Base-by-base conservation (phyloP, 2,329 filamentous ascomycete species). In the Pseudopithomyces maydicus region DNA sequence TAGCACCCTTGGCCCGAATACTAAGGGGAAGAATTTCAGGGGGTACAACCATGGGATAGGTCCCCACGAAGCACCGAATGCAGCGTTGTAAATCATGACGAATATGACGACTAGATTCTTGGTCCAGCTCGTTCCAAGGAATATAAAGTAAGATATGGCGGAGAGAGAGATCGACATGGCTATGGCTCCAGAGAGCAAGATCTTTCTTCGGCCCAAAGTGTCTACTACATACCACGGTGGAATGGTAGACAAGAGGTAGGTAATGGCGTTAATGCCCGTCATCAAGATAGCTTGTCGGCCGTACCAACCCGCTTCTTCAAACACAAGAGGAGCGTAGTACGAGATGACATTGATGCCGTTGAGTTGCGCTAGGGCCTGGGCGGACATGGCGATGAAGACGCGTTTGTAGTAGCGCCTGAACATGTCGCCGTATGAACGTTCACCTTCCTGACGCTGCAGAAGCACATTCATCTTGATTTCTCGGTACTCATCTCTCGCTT, bases 321-420 rank as follows among this genome's bases (percentile, higher is more conserved):
- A 98, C 15, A 98, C 94, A 54, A 96, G 87, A 0, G 95, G 95
- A 1, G 95, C 95, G 73, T 99, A 99, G 82, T 98, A 99, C 1
- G 94, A 98, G 62, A 99, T 99, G 74, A 99, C 95, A 78, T 99
- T 99, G 81, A 99, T 99, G 64, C 95, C 95, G 79, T 98, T 98
- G 52, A 99, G 86, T 78, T 99, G 95, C 26, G 95, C 95, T 63
- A 99, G 86, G 6, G 89, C 92, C 77, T 98, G 95, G 3, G 95
- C 95, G 33, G 94, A 98, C 95, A 98, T 98, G 78, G 95, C 95
- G 74, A 98, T 98, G 72, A 98, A 92, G 63, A 98, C 94, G 52
- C 95, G 91, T 69, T 90, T 95, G 73, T 84, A 86, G 81, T 98
- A 98, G 61, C 91, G 88, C 70, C 85, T 89, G 82, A 98, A 99